Percentiles rank a stretch among this genome's conserved stretches.
Conservation (phyloP, 1,139 yeast genomes). For the Zygotorulaspora mrakii region DNA sequence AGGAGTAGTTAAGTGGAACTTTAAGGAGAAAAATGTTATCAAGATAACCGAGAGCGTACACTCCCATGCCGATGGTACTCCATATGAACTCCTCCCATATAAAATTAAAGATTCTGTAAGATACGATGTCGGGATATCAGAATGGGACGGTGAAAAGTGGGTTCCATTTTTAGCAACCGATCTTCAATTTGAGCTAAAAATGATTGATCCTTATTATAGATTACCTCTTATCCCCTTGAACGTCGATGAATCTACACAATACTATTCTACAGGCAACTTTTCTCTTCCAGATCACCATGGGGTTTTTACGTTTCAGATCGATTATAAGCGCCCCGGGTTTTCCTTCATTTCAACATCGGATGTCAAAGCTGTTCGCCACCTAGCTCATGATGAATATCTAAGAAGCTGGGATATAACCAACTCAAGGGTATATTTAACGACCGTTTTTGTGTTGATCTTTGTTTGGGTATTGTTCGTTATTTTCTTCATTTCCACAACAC, state of each 20-base stretch:
- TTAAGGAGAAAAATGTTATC: constrained; percentile 64
- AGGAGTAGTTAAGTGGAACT: constrained; percentile 68
- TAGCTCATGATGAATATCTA: constrained; percentile 92
- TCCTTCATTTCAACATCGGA: constrained; percentile 61
- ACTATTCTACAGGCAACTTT: constrained; percentile 53
- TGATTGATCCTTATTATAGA: constrained; percentile 95
- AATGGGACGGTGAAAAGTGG: constrained; percentile 64
- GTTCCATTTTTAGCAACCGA: constrained; percentile 56
- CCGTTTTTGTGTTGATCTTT: constrained; percentile 62
- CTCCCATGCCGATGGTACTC: constrained; percentile 46
- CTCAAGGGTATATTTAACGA: constrained; percentile 83
- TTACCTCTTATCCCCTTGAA: constrained; percentile 48
- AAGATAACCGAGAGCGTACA: constrained; percentile 50
- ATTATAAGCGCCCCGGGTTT: constrained; percentile 77
- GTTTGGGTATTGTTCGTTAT: constrained; percentile 76
- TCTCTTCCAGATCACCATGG: constrained; percentile 94
- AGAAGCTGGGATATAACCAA: constrained; percentile 92
- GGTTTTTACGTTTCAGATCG: constrained; percentile 80
- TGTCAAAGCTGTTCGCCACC: constrained; percentile 83
- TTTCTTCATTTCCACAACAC: constrained; percentile 44
- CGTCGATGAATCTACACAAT: constrained; percentile 27
- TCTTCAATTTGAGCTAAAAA: constrained; percentile 76
- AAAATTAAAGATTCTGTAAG: constrained; percentile 67
- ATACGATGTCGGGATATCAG: constrained; percentile 63
- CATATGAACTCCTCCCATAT: constrained; percentile 50